Evolutionary conservation across 2,329 filamentous ascomycete species (phyloP).

Genomic region (Colletotrichum magnum): DNA sequence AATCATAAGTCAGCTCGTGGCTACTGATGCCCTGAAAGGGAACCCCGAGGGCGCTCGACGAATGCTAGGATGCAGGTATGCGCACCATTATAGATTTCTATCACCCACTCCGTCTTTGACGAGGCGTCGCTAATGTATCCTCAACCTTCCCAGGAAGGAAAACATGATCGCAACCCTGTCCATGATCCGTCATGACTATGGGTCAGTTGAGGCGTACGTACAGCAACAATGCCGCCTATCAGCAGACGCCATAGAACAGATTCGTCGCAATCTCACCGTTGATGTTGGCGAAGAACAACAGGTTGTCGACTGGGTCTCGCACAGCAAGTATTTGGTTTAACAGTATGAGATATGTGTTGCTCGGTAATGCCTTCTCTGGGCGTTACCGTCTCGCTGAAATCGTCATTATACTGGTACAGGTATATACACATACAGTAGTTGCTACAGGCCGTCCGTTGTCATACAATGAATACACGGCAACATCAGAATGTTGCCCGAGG

Average conservation of each 20-base stretch:
- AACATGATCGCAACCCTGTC: conserved; percentile 64
- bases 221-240: conserved; percentile 70
- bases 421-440: conserved; percentile 28
- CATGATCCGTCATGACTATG: conserved; percentile 72
- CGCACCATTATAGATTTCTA: background rate
- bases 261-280: conserved; percentile 65
- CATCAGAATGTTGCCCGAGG: background rate
- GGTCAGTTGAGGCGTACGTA: conserved; percentile 75
- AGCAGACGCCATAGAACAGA: conserved; percentile 65
- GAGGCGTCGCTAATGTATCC: background rate
- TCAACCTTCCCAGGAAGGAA: conserved; percentile 53
- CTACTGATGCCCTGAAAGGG: conserved; percentile 63
- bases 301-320: conserved; percentile 34
- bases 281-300: conserved; percentile 41
- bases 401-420: conserved; percentile 34
- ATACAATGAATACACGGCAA: conserved; percentile 15
- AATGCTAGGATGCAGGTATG: conserved; percentile 61
- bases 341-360: background rate
- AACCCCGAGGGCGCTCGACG: conserved; percentile 60
- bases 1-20: conserved; percentile 65
- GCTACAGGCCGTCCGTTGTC: conserved; percentile 24
- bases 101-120: background rate
- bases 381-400: conserved; percentile 18
- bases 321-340: conserved; percentile 21
- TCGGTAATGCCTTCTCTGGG: conserved; percentile 1